Evolutionary conservation across 768 basidiomycete genomes (phyloP), one percentile per base, ranked within the genome.

Genomic region (Cystobasidium ongulense): DNA sequence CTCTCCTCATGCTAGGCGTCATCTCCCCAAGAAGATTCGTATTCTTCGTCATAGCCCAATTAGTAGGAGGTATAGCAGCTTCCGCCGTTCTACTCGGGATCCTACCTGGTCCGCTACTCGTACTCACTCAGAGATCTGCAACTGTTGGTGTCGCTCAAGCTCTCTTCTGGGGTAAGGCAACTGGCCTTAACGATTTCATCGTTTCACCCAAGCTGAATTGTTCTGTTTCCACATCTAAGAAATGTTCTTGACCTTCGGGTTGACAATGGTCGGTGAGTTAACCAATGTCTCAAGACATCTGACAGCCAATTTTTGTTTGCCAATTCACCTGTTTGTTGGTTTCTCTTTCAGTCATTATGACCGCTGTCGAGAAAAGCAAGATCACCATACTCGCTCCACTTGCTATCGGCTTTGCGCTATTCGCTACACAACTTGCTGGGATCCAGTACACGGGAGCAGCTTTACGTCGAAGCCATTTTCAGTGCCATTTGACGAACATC

Each of bases 171-270:
- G 68, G 68, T 71, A 35, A 3, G 68, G 8, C 36, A 17, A 35
- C 18, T 23, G 35, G 15, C 25, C 63, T 64, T 31, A 31, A 29
- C 35, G 63, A 15, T 25, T n/a, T 46, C 43, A 46, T 13, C 43
- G 43, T 46, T 46, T n/a, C 27, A 54, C 13, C 31, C 7, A 46
- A 15, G 25, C 36, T 39, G 36, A 46, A 36, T 25, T 36, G 8
- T 38, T 31, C 61, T 11, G 11, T 63, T 27, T 39, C 36, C 11
- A 10, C 4, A 25, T 17, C 21, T 36, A 53, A 71, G 68, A 71
- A 36, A 71, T 71, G 68, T 71, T 71, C 68, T 43, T 71, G 33
- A 71, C 68, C 8, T 71, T 54, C 29, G 68, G 13, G 13, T 52
- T 71, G 23, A n/a, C n/a, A n/a, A 67, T 67, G 65, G 41, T 41